Base-by-base conservation (phyloP, 192 early-diverging fungal species). In the Backusella australiensis region DNA sequence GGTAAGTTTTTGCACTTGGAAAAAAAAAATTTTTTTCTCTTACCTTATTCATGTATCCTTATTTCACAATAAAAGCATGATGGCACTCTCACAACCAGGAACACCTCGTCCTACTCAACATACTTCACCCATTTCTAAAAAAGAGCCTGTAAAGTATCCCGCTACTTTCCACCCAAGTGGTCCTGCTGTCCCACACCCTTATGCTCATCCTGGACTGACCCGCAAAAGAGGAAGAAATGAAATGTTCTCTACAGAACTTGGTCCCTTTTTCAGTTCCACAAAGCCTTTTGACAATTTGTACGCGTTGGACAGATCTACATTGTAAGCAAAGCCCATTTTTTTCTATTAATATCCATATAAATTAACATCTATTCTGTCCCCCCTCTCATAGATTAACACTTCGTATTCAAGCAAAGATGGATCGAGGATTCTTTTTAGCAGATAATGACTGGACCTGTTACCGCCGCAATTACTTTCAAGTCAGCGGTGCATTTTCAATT, bases 401-500 rank as follows among this genome's bases (percentile, higher is more conserved):
- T 67, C 76, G 81, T 17, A 78, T 97, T 56, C 83, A 89, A 66
- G 90, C 96, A 21, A 95, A 94, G 44, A 91, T 99, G 49, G 96
- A 97, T 77, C 90, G 94, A 35, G 96, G 96, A 15, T 98, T 98
- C 83, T 97, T 97, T 72, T 81, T 97, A 53, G 91, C 96, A 2
- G 90, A 92, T 42, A 87, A 86, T 67, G 94, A 95, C 72, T 98
- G 96, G 96, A 96, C 96, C 2, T 97, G 96, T 78, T 97, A 97
- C 81, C 89, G 96, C 23, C 89, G 96, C 75, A 97, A 97, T 69
- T 97, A 97, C 81, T 97, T 97, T 72, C 94, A 96, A 82, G 87
- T 97, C 41, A 89, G 87, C 68, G 78, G 83, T 11, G 84, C 88
- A 4, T 94, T 92, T 79, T 83, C 74, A 32, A 83, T 88, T 68